Percentiles rank a stretch among this genome's conserved stretches.
These are phyloP conservation scores for Lentinula boryana DNA, from an alignment of 768 basidiomycete species.

Conservation along the genomic window DNA sequence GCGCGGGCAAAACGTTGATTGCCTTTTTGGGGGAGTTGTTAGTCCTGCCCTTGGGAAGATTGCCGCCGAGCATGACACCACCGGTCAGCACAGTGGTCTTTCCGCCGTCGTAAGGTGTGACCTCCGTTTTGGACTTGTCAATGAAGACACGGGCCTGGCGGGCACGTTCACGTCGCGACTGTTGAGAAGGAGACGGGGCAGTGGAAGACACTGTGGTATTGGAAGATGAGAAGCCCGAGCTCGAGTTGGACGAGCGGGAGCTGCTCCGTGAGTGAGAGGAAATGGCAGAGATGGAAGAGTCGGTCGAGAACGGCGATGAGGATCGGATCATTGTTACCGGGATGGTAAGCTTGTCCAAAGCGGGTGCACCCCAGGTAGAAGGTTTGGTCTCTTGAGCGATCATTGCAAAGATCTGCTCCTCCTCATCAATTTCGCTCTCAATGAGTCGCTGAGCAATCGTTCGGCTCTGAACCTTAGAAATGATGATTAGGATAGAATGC, in stretches of 20 bases:
- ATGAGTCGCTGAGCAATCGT: conserved; percentile 72
- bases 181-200: conserved; percentile 30
- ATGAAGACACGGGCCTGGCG: conserved; percentile 68
- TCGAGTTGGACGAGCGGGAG: conserved; percentile 70
- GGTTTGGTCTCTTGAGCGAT: conserved; percentile 67
- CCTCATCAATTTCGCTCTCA: conserved; percentile 66
- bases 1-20: background rate
- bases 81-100: conserved; percentile 86
- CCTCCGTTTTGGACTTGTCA: conserved; percentile 69
- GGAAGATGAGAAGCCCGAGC: conserved; percentile 51
- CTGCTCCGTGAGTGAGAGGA: conserved; percentile 66
- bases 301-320: conserved; percentile 51
- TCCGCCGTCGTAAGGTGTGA: conserved; percentile 83
- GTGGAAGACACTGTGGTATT: conserved; percentile 31
- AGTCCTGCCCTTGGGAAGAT: conserved; percentile 28
- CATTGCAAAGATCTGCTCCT: conserved; percentile 67
- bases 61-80: conserved; percentile 78
- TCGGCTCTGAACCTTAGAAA: conserved; percentile 27
- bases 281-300: conserved; percentile 47
- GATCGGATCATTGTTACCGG: conserved; percentile 31
- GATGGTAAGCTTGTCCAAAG: conserved; percentile 52
- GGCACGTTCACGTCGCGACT: conserved; percentile 64
- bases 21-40: conserved; percentile 15
- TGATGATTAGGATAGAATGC: conserved; percentile 8
- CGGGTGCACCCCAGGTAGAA: conserved; percentile 65